Percentiles rank a stretch among this genome's conserved stretches.
Conservation (phyloP, 345 rosid species). For the Salix dunnii region DNA sequence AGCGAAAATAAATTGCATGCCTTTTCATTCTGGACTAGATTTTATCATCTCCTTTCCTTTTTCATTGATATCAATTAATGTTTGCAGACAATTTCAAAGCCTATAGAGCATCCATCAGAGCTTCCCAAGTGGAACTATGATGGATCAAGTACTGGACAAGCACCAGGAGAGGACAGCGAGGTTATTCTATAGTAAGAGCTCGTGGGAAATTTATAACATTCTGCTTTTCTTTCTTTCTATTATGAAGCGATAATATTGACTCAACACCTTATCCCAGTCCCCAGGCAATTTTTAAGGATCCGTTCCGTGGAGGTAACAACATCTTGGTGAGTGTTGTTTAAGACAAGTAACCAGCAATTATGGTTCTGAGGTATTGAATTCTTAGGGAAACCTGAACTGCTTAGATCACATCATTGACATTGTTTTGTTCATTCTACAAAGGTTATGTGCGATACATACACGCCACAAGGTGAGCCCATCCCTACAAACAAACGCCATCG, state of each 20-base stretch:
- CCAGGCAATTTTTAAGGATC: slow-evolving; percentile 92
- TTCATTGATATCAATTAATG: background rate
- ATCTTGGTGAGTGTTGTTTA: slow-evolving; percentile 64
- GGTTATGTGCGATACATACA: slow-evolving; percentile 90
- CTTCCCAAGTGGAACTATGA: slow-evolving; percentile 99
- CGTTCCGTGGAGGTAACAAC: slow-evolving; percentile 95
- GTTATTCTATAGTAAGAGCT: slow-evolving; percentile 89
- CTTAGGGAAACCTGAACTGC: background rate
- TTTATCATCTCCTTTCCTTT: slow-evolving; percentile 12
- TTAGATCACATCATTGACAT: background rate
- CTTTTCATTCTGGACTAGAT: background rate
- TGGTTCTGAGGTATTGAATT: background rate
- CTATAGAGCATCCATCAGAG: slow-evolving; percentile 86
- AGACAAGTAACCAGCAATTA: background rate
- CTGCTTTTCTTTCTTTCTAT: background rate
- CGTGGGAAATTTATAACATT: background rate
- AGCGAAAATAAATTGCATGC: slow-evolving; percentile 4
- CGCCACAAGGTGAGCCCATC: slow-evolving; percentile 96
- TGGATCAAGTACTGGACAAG: slow-evolving; percentile 98
- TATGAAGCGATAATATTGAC: slow-evolving; percentile 15
- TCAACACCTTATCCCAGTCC: slow-evolving; percentile 50
- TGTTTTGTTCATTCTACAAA: slow-evolving; percentile 22
- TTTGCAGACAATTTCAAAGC: slow-evolving; percentile 71
- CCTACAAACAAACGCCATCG: slow-evolving; percentile 92
- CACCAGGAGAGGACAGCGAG: slow-evolving; percentile 97